phyloP scores from a whole-genome alignment of 2,329 filamentous ascomycete genomes.

The Fusarium sterilihyphosum region DNA sequence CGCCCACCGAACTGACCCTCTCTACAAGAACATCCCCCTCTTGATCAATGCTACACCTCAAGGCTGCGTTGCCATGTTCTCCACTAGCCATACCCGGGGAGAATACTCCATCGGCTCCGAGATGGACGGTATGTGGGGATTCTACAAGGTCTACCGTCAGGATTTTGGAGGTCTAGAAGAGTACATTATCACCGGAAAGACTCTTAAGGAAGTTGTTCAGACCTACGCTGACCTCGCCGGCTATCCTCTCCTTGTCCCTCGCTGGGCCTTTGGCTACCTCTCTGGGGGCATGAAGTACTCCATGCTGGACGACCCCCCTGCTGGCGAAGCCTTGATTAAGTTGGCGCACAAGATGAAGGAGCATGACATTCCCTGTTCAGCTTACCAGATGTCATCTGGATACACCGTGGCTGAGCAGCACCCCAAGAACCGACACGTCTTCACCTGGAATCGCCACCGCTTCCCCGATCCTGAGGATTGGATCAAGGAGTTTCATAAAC shows the following conservation, averaged over 20 bases:
- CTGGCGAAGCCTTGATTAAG: slow-evolving; percentile 66
- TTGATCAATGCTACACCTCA: slow-evolving; percentile 73
- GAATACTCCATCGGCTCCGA: slow-evolving; percentile 75
- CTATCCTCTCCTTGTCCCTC: slow-evolving; percentile 72
- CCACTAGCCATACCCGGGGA: slow-evolving; percentile 71
- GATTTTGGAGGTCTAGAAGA: slow-evolving; percentile 77
- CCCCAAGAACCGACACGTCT: slow-evolving; percentile 77
- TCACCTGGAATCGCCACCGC: slow-evolving; percentile 73
- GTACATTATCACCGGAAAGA: slow-evolving; percentile 74
- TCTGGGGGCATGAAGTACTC: slow-evolving; percentile 69
- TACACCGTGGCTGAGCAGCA: slow-evolving; percentile 74
- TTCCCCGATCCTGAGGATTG: slow-evolving; percentile 75
- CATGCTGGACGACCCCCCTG: slow-evolving; percentile 61
- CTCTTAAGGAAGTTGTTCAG: slow-evolving; percentile 71
- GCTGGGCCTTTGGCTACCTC: slow-evolving; percentile 79
- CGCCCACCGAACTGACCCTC: slow-evolving; percentile 73
- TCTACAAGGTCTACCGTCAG: slow-evolving; percentile 78
- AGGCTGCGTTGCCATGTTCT: slow-evolving; percentile 75
- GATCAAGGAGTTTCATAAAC: slow-evolving; percentile 68
- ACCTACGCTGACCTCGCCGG: slow-evolving; percentile 75
- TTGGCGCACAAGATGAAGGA: slow-evolving; percentile 70
- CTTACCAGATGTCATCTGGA: slow-evolving; percentile 77
- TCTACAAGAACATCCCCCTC: slow-evolving; percentile 81
- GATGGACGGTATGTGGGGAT: slow-evolving; percentile 80
- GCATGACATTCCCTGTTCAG: slow-evolving; percentile 75